Evolutionary conservation across 352 stramenopile genomes (phyloP).

Genomic region (Peronosclerospora sorghi): DNA sequence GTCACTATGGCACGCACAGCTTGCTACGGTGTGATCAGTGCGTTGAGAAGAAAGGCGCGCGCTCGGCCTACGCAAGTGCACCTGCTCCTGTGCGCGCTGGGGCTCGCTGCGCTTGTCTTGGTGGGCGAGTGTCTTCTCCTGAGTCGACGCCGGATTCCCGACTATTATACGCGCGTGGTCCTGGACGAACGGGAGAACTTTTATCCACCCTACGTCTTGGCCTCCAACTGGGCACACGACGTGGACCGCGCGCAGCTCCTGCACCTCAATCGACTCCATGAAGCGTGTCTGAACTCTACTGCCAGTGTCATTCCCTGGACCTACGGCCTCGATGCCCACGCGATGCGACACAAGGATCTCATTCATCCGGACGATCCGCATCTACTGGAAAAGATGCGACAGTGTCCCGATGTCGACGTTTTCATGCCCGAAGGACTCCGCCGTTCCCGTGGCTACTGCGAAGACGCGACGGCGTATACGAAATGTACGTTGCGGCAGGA

Average conservation of each 20-base stretch:
- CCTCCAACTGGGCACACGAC: slow-evolving; percentile 22
- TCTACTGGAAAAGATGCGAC: slow-evolving; percentile 32
- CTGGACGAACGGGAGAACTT: slow-evolving; percentile 24
- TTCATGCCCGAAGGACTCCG: slow-evolving; percentile 40
- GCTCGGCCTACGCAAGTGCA: too few relatives aligned
- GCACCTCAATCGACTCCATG: slow-evolving; percentile 42
- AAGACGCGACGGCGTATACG: slow-evolving; percentile 49
- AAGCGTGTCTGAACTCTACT: slow-evolving; percentile 29
- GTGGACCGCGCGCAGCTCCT: slow-evolving; percentile 25
- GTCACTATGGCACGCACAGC: too few relatives aligned
- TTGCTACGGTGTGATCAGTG: too few relatives aligned
- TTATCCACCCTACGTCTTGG: slow-evolving; percentile 33
- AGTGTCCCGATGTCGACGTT: slow-evolving; percentile 53
- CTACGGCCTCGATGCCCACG: slow-evolving; percentile 10
- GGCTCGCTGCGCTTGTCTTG: too few relatives aligned
- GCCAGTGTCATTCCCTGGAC: slow-evolving; percentile 42
- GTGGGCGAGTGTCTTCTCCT: too few relatives aligned
- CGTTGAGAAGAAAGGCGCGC: too few relatives aligned
- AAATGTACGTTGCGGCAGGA: slow-evolving; percentile 33
- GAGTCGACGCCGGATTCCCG: too few relatives aligned
- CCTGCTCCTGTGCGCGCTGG: too few relatives aligned
- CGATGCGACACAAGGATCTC: neutral
- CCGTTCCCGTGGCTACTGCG: slow-evolving; percentile 56
- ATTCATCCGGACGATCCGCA: slow-evolving; percentile 25
- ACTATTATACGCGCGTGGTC: too few relatives aligned